Base-by-base conservation (phyloP, 2,329 filamentous ascomycete genomes). In the Lomentospora prolificans region DNA sequence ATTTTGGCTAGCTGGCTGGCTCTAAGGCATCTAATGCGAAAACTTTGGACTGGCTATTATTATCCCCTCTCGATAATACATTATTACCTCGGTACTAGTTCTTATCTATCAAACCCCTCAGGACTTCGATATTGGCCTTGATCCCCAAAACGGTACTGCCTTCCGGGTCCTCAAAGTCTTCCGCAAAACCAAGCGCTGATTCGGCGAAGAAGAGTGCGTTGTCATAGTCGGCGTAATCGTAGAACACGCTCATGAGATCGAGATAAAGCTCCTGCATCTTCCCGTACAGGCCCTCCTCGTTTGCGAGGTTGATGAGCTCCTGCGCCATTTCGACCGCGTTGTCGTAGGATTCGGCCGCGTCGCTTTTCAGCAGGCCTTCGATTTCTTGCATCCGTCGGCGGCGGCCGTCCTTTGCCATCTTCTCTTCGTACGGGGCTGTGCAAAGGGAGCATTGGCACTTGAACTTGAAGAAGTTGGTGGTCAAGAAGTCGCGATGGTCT, bases 341-440 rank as follows among this genome's bases (percentile, higher is more conserved):
- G 6, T 51, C 48, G 48, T 51, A 51, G 48, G 24, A 22, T 22
- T 51, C 24, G 25, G 28, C n/a, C n/a, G n/a, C n/a, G 25, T 25
- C 48, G 12, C 25, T 31, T 12, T 51, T 25, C 24, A 51, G 48
- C 9, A 22, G n/a, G 25, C n/a, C 28, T 30, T 64, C 61, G 50
- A 64, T 48, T 44, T 53, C 51, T 22, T 59, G 60, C 39, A 66
- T 64, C 55, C 64, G 64, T 19, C 48, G 41, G 10, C 63, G 60
- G 9, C 64, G 62, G 56, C 60, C 63, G 51, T 67, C 65, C n/a
- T 64, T 65, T 1, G 59, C 61, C 8, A 63, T 73, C n/a, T 62
- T 53, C 14, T 62, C 63, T 1, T 60, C 59, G 36, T 61, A 60
- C 0, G 64, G 61, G 31, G 61, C 63, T 9, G 59, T 60, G 55